Percentiles rank a stretch among this genome's conserved stretches.
Conservation (phyloP, 148 eudicot genomes). For the Fagopyrum esculentum region DNA sequence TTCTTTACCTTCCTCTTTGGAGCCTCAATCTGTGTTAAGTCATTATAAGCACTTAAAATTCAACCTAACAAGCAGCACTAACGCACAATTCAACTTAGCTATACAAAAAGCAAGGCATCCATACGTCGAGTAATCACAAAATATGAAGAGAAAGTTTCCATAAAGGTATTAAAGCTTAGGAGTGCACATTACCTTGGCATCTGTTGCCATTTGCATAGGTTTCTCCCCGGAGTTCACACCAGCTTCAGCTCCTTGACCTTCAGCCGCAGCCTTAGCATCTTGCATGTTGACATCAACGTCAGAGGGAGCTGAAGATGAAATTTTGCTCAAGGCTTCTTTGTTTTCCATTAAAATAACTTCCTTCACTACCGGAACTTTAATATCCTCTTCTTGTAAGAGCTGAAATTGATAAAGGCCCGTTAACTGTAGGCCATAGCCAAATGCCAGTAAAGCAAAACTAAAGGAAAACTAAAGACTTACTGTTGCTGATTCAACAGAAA, state of each 20-base stretch:
- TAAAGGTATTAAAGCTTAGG: too few species aligned
- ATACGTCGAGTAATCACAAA: not conserved
- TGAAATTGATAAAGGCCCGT: conserved; percentile 14
- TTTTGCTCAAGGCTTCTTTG: conserved; percentile 42
- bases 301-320: conserved; percentile 18
- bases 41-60: too few species aligned
- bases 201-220: conserved; percentile 76
- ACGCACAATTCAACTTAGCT: too few species aligned
- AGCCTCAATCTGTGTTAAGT: too few species aligned
- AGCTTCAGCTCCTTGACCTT: conserved; percentile 38
- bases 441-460: not conserved
- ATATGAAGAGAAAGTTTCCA: too few species aligned
- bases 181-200: conserved; percentile 42
- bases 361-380: conserved; percentile 35
- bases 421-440: too few species aligned
- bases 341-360: conserved; percentile 64
- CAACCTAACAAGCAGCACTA: too few species aligned
- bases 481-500: conserved; percentile 47
- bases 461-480: conserved; percentile 28
- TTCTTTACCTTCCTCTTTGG: too few species aligned
- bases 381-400: conserved; percentile 87
- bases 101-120: too few species aligned
- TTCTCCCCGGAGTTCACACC: conserved; percentile 59
- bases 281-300: conserved; percentile 73
- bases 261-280: conserved; percentile 38